A percentile compares a stretch with the other conserved stretches of the same genome.
These are phyloP conservation scores for Pulveroboletus sp. DNA, from an alignment of 768 basidiomycete genomes.

Conservation along the genomic window DNA sequence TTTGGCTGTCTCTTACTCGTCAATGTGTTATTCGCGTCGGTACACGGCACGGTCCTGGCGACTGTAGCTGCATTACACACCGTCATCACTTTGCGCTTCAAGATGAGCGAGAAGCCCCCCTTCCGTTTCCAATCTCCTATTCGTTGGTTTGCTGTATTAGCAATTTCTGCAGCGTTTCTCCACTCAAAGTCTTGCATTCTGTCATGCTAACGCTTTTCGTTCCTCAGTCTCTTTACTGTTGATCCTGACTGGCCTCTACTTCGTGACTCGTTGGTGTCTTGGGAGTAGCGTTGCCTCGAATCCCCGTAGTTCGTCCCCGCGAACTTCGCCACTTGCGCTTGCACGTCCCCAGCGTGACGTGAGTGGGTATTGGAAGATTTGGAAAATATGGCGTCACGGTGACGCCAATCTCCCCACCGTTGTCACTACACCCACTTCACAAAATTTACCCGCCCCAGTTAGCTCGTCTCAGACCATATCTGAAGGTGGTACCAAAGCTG, in stretches of 20 bases:
- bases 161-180: not conserved
- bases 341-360: not conserved
- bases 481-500: not conserved
- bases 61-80: not conserved
- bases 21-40: slow-evolving; percentile 1
- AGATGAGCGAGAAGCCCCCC: not conserved
- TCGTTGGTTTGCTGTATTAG: not conserved
- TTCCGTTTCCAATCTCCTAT: not conserved
- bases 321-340: slow-evolving; percentile 2
- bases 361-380: slow-evolving; percentile 20
- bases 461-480: not conserved
- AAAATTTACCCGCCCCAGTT: not conserved
- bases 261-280: slow-evolving; percentile 18
- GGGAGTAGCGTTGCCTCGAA: too few relatives aligned
- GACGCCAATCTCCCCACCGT: not conserved
- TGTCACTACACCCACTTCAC: not conserved
- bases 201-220: slow-evolving; percentile 8
- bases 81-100: not conserved
- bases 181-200: not conserved
- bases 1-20: slow-evolving; percentile 2
- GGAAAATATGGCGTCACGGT: slow-evolving; percentile 11
- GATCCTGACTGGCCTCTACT: slow-evolving; percentile 26
- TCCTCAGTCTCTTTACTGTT: slow-evolving; percentile 20
- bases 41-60: not conserved
- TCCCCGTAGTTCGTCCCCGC: not conserved